Percentiles rank a stretch among this genome's conserved stretches.
These are phyloP conservation scores for Apostasia ramifera DNA, from an alignment of 106 monocot genomes.

Conservation along the genomic window DNA sequence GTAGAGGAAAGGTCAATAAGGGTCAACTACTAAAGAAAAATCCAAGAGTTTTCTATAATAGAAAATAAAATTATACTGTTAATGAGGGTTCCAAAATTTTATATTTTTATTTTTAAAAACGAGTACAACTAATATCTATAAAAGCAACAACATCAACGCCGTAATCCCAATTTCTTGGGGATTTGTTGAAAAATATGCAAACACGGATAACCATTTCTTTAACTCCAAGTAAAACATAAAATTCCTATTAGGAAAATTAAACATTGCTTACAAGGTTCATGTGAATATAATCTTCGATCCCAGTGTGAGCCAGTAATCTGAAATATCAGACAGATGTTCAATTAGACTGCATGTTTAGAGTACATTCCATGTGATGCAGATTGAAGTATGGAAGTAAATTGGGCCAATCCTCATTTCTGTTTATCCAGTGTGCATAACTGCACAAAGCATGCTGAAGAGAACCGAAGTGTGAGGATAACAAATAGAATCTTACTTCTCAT, in stretches of 20 bases:
- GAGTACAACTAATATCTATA: no score
- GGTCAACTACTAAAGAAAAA: no score
- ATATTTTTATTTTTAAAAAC: no score
- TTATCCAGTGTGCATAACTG: neutral
- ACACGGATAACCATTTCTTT: no score
- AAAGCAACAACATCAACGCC: no score
- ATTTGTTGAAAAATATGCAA: no score
- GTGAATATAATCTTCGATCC: slow-evolving; percentile 64
- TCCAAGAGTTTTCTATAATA: no score
- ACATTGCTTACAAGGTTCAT: slow-evolving; percentile 75
- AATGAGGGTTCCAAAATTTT: no score
- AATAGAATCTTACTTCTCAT: slow-evolving; percentile 42
- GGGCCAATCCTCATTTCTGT: neutral
- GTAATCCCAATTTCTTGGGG: no score
- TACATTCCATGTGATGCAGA: neutral
- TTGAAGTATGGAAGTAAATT: neutral
- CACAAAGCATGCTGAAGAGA: neutral
- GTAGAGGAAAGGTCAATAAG: no score
- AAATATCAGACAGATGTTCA: neutral
- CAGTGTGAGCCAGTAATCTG: slow-evolving; percentile 60
- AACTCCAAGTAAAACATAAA: neutral
- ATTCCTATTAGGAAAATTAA: neutral
- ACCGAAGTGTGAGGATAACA: neutral
- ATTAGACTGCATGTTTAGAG: neutral
- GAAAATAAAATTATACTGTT: no score